Percentiles rank a stretch among this genome's conserved stretches.
These are phyloP conservation scores for Pulveroboletus sp. DNA, from an alignment of 768 basidiomycete genomes.

Conservation along the genomic window DNA sequence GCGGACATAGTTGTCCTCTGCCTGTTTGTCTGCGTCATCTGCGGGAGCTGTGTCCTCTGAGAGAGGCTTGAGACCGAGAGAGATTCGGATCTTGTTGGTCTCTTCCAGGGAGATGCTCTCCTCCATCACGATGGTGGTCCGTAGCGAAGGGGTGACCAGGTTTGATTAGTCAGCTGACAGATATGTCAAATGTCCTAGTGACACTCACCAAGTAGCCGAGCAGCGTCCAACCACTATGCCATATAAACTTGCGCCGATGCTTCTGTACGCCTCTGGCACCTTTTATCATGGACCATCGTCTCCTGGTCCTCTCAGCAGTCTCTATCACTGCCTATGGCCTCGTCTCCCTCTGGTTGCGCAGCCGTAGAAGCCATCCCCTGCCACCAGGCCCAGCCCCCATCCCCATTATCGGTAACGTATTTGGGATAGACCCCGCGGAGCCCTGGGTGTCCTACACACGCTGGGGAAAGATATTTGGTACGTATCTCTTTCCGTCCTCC, in stretches of 20 bases:
- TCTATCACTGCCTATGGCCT: conserved; percentile 7
- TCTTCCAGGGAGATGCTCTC: conserved; percentile 89
- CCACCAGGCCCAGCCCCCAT: conserved; percentile 53
- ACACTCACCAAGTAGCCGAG: not conserved
- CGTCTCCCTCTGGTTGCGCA: conserved; percentile 2
- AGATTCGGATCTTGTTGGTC: conserved; percentile 94
- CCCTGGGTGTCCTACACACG: conserved; percentile 32
- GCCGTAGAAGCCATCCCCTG: conserved; percentile 21
- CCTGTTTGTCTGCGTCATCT: conserved; percentile 75
- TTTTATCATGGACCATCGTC: conserved; percentile 9
- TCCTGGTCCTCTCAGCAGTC: conserved; percentile 8
- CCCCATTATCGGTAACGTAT: conserved; percentile 28
- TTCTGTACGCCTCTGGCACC: not conserved
- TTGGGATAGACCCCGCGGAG: conserved; percentile 21
- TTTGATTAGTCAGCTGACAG: conserved; percentile 9
- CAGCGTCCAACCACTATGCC: not conserved
- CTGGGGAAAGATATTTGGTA: conserved; percentile 31
- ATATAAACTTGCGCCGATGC: not conserved
- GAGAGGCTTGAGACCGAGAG: conserved; percentile 89
- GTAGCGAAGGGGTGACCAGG: not conserved
- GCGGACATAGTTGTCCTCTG: conserved; percentile 82
- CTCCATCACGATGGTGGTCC: conserved; percentile 54
- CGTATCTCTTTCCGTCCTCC: conserved; percentile 3
- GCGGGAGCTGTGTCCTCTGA: conserved; percentile 71
- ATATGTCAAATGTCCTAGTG: not conserved